Conservation (phyloP, 176 grass and related monocot species). For the Urochloa ruziziensis region DNA sequence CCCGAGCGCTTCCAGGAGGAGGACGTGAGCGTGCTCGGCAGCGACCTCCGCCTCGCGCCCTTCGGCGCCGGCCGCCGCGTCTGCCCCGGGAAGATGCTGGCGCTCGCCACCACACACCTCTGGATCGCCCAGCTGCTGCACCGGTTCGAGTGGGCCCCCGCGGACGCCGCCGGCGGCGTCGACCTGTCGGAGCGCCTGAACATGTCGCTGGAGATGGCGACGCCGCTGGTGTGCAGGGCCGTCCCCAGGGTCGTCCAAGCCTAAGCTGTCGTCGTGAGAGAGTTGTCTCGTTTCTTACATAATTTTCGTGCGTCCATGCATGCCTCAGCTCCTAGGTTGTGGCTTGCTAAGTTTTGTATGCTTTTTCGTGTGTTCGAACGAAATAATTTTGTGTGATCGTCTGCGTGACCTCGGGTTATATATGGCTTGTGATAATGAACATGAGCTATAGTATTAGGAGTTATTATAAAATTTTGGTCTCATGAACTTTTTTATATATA, state of each 20-base stretch:
- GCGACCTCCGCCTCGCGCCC: constrained; percentile 68
- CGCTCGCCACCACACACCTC: constrained; percentile 61
- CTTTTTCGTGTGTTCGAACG: neutral
- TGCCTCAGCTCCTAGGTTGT: neutral
- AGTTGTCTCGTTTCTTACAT: too few species aligned
- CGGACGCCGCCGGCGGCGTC: neutral
- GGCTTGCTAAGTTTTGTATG: neutral
- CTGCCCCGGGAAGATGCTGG: constrained; percentile 75
- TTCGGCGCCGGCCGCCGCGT: constrained; percentile 73
- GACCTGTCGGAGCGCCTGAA: constrained; percentile 69
- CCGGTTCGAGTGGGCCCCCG: constrained; percentile 43
- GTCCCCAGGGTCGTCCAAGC: neutral
- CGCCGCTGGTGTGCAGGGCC: constrained; percentile 63
- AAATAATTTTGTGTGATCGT: neutral
- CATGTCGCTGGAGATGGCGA: constrained; percentile 88
- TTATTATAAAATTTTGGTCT: neutral
- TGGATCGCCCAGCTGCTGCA: constrained; percentile 77
- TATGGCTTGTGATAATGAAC: neutral
- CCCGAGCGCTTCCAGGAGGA: constrained; percentile 63
- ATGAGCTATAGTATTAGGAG: neutral
- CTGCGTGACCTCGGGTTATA: neutral
- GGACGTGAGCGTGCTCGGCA: constrained; percentile 66
- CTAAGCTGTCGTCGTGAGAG: neutral
- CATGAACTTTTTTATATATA: neutral
- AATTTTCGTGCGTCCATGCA: neutral